Conservation (phyloP, 2,329 filamentous ascomycete species). For the Biscogniauxia marginata region DNA sequence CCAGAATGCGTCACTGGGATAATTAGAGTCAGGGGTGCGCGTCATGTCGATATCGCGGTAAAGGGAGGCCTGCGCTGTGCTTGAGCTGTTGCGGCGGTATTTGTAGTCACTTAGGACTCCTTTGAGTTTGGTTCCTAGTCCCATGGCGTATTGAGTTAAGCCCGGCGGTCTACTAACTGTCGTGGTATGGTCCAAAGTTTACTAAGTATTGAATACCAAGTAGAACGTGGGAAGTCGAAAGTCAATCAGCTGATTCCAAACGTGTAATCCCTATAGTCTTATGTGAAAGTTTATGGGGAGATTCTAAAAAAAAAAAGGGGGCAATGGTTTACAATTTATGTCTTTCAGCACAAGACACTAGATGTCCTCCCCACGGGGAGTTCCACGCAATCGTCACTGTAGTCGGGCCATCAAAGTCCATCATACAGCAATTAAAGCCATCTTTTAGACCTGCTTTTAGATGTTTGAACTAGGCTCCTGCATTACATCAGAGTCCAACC, state of each 20-base stretch:
- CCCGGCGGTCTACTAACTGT: not conserved
- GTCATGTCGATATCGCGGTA: conserved; percentile 17
- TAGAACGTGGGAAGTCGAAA: not conserved
- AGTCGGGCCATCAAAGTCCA: not conserved
- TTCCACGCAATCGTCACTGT: not conserved
- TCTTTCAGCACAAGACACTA: not conserved
- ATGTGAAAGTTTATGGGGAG: not conserved
- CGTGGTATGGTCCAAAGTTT: not conserved
- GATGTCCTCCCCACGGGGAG: not conserved
- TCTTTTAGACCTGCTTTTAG: not conserved
- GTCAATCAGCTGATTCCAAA: not conserved
- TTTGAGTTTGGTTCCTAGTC: conserved; percentile 26
- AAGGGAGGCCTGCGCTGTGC: conserved; percentile 9
- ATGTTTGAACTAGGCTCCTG: not conserved
- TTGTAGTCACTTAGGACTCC: conserved; percentile 22
- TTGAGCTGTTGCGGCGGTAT: conserved; percentile 1
- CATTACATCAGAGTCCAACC: not conserved
- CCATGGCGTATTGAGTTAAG: conserved; percentile 12
- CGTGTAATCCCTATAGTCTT: not conserved
- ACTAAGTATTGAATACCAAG: not conserved
- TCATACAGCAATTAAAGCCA: not conserved
- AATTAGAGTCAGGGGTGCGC: conserved; percentile 12
- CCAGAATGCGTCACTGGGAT: not conserved
- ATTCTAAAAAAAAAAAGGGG: not conserved
- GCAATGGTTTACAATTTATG: not conserved